Base-by-base conservation (phyloP, 495 filamentous ascomycete genomes). In the Penicillium longicatenatum region DNA sequence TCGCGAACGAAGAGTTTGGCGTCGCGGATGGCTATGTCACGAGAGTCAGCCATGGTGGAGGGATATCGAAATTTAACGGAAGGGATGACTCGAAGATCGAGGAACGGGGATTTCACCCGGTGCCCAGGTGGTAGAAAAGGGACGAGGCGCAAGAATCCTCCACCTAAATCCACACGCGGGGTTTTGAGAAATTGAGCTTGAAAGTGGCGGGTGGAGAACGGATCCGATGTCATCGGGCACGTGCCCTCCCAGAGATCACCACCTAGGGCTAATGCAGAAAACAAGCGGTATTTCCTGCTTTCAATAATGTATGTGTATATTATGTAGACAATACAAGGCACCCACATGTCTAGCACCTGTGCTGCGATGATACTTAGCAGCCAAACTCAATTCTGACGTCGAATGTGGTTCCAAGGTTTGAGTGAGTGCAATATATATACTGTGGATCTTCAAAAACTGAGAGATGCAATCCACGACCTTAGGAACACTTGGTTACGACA, bases 11-110 rank as follows among this genome's bases (percentile, higher is more conserved):
- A 75, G 19, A 64, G 59, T 53, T 75, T 78, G 14, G 74, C 73
- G 22, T 79, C 75, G 22, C 74, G 74, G 51, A 79, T 72, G 35
- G 77, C 74, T 8, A 66, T 56, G 48, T 79, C 77, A 58, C 73
- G 77, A 52, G 65, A 67, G 30, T 77, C 70, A 54, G 66, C 44
- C 66, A 72, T 64, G 57, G 44, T 57, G 50, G 22, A 53, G 20
- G 20, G 8, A 39, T 20, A 24, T 41, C 1, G 11, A 43, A 42
- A 43, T n/a, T 20, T 2, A 22, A 4, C 19, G 33, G 31, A 24
- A 26, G 4, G n/a, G 33, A 30, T 19, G 35, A 41, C 9, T 51
- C 16, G 21, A 9, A 51, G 30, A 10, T 8, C 3, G 35, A 42
- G 35, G 11, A 1, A 29, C 20, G 35, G 35, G 10, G 22, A 37